These are phyloP conservation scores for Penicillium cataractarum DNA, from an alignment of 495 filamentous ascomycete species.

Conservation along the genomic window DNA sequence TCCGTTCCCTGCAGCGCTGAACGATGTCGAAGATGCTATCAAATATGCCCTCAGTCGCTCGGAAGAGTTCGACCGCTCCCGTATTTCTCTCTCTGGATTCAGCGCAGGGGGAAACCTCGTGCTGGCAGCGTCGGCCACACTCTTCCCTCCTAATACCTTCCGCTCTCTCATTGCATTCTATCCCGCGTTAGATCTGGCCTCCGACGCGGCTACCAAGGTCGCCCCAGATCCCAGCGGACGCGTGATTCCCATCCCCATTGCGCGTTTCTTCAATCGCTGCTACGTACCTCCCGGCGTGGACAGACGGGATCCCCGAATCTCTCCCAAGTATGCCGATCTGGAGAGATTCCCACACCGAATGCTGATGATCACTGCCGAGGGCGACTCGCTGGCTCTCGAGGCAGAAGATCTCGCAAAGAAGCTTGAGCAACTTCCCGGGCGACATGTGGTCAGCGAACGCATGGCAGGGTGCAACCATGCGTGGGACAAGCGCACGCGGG, in stretches of 20 bases:
- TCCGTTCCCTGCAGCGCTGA: constrained; percentile 73
- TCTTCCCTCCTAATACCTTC: constrained; percentile 46
- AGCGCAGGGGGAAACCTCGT: constrained; percentile 51
- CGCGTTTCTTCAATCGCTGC: constrained; percentile 37
- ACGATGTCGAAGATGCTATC: constrained; percentile 63
- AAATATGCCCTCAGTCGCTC: constrained; percentile 37
- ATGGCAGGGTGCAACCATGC: constrained; percentile 48
- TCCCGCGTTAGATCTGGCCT: constrained; percentile 41
- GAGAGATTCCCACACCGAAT: constrained; percentile 43
- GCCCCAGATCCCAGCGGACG: constrained; percentile 30
- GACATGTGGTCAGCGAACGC: constrained; percentile 42
- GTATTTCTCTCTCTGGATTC: constrained; percentile 49
- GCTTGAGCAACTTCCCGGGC: constrained; percentile 30
- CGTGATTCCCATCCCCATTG: constrained; percentile 29
- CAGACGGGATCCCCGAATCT: constrained; percentile 48
- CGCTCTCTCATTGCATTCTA: constrained; percentile 47
- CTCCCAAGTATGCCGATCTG: constrained; percentile 43
- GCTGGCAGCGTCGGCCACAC: constrained; percentile 38
- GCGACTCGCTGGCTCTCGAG: constrained; percentile 46
- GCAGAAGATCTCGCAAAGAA: constrained; percentile 44
- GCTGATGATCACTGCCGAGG: constrained; percentile 48
- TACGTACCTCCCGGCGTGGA: constrained; percentile 39
- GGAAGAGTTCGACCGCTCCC: constrained; percentile 38
- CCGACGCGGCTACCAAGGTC: constrained; percentile 24
- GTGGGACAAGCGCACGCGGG: constrained; percentile 39